Conservation (phyloP, 2,329 filamentous ascomycete genomes). For the Trichoderma asperellum region DNA sequence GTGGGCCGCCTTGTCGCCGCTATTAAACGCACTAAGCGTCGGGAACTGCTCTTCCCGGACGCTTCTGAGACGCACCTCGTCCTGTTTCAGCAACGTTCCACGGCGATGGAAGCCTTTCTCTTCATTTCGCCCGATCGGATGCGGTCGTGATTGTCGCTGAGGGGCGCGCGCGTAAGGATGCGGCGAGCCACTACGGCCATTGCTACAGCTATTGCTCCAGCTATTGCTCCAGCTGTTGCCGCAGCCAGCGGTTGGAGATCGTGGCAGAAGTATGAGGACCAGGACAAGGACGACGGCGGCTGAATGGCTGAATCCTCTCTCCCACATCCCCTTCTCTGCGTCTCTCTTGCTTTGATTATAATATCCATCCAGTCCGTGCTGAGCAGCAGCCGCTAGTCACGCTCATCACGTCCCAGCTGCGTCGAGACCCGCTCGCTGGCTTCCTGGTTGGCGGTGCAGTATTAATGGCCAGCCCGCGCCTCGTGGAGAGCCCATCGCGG, state of each 20-base stretch:
- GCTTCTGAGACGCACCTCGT: constrained; percentile 16
- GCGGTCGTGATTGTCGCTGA: background rate
- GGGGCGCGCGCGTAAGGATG: background rate
- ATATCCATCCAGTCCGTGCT: background rate
- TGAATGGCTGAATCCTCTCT: background rate
- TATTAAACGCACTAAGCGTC: background rate
- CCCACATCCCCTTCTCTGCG: background rate
- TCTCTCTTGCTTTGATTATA: background rate
- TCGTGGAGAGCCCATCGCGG: background rate
- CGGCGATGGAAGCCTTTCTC: background rate
- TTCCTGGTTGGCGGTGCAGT: background rate
- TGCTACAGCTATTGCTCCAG: background rate
- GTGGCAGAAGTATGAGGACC: background rate
- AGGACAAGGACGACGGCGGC: background rate
- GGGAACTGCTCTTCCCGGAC: constrained; percentile 20
- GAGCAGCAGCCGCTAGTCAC: background rate
- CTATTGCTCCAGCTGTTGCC: background rate
- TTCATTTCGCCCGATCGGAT: background rate
- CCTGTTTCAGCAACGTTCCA: constrained; percentile 17
- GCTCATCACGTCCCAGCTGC: background rate
- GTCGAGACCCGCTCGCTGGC: background rate
- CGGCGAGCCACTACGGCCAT: background rate
- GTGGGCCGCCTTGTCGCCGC: constrained; percentile 1
- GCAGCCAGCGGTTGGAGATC: background rate
- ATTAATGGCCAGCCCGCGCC: background rate